Evolutionary conservation across 1,139 yeast genomes (phyloP).

Genomic region (Saccharomyces hybrid): DNA sequence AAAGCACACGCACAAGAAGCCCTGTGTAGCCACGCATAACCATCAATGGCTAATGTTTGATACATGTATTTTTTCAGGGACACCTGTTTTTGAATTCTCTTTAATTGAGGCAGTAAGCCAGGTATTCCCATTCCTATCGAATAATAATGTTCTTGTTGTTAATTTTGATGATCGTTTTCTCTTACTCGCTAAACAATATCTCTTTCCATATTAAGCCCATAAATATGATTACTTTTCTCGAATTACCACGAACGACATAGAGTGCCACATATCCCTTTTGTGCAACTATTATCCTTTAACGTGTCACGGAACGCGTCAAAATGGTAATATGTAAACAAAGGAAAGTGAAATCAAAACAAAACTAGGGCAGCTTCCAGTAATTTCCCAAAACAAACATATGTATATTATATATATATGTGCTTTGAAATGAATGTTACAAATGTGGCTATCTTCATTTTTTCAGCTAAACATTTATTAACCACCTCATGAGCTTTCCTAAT

Average conservation of each 20-base stretch:
- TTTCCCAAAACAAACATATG: slow-evolving; percentile 39
- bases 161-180: background rate
- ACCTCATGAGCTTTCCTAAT: background rate
- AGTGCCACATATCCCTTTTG: background rate
- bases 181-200: background rate
- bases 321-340: background rate
- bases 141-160: background rate
- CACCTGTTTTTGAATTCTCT: slow-evolving; percentile 55
- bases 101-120: slow-evolving; percentile 65
- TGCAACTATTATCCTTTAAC: background rate
- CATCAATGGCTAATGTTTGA: slow-evolving; percentile 79
- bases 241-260: background rate
- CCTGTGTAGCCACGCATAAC: slow-evolving; percentile 91
- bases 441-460: background rate
- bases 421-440: background rate
- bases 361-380: slow-evolving; percentile 51
- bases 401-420: background rate
- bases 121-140: slow-evolving; percentile 54
- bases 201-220: background rate
- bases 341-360: background rate
- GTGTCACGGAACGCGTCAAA: background rate
- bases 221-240: background rate
- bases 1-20: slow-evolving; percentile 75
- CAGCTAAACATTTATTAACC: background rate
- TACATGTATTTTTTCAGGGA: slow-evolving; percentile 56